phyloP scores from a whole-genome alignment of 2,329 filamentous ascomycete genomes.

The Lasiodiplodia citricola region DNA sequence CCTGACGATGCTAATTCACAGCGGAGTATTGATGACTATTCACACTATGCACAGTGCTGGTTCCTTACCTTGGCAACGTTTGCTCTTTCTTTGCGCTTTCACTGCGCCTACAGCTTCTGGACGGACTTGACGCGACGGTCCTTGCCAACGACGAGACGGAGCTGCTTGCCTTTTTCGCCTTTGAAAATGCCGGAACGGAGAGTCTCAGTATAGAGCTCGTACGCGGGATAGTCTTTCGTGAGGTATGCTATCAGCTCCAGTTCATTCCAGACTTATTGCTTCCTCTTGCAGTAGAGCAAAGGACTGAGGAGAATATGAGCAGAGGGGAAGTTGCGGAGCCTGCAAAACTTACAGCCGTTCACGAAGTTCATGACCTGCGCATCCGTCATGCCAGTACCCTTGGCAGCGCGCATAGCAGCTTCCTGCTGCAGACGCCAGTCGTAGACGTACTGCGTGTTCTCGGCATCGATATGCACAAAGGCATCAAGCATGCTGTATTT shows the following conservation, averaged over 20 bases:
- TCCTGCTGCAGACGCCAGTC: conserved; percentile 86
- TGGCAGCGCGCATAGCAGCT: conserved; percentile 66
- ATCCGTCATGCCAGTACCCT: conserved; percentile 80
- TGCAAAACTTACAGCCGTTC: conserved; percentile 51
- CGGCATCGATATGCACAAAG: conserved; percentile 72
- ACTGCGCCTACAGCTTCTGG: conserved; percentile 16
- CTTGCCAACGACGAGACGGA: conserved; percentile 56
- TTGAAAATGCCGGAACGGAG: conserved; percentile 57
- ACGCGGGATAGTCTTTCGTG: conserved; percentile 53
- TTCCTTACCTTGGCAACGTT: background rate
- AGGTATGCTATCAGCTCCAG: background rate
- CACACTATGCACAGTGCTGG: background rate
- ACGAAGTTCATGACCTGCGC: conserved; percentile 80
- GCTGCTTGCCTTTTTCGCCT: conserved; percentile 51
- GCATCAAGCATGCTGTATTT: conserved; percentile 58
- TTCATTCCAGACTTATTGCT: background rate
- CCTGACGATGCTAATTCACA: background rate
- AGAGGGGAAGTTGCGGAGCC: background rate
- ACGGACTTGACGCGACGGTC: conserved; percentile 32
- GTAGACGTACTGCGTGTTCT: conserved; percentile 77
- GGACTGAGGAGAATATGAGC: background rate
- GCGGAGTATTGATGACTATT: background rate
- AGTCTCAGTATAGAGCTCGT: conserved; percentile 60
- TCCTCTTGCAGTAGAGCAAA: background rate
- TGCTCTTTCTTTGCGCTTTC: background rate